phyloP scores from a whole-genome alignment of 345 rosid species.

The Arabis alpina region DNA sequence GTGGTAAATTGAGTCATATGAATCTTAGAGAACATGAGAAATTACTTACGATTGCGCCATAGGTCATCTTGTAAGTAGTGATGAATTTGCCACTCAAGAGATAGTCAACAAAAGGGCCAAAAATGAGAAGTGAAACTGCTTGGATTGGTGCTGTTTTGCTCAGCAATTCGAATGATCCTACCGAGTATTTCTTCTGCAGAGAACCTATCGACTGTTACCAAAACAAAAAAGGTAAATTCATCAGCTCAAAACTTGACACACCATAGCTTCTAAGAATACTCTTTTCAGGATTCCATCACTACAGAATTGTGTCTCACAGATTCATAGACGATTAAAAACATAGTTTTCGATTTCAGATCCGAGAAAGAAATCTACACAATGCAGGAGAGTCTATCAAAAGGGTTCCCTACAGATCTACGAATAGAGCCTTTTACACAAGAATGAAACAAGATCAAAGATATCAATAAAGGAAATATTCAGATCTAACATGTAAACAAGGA shows the following conservation, averaged over 20 bases:
- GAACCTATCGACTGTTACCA: constrained; percentile 85
- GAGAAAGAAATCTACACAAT: neutral
- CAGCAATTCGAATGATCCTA: constrained; percentile 90
- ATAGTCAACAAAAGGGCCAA: constrained; percentile 88
- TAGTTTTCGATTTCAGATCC: constrained; percentile 20
- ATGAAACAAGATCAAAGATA: neutral
- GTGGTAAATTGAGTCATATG: constrained; percentile 6
- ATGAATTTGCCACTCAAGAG: constrained; percentile 68
- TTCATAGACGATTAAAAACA: neutral
- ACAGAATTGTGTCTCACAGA: neutral
- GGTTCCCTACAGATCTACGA: constrained; percentile 1
- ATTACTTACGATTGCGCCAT: constrained; percentile 71
- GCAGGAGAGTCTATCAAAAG: neutral
- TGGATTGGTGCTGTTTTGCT: constrained; percentile 98
- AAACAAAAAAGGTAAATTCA: neutral
- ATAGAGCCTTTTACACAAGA: constrained; percentile 12
- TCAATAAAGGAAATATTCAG: neutral
- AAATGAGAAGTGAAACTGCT: constrained; percentile 86
- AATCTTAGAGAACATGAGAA: neutral
- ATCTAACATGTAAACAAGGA: constrained; percentile 7
- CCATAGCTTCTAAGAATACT: neutral
- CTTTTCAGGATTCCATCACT: constrained; percentile 9
- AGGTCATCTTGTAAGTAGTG: constrained; percentile 67
- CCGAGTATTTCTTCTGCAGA: constrained; percentile 84
- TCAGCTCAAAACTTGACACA: constrained; percentile 25